Conservation (phyloP, 192 early-diverging fungal genomes). For the Backusella luteola region DNA sequence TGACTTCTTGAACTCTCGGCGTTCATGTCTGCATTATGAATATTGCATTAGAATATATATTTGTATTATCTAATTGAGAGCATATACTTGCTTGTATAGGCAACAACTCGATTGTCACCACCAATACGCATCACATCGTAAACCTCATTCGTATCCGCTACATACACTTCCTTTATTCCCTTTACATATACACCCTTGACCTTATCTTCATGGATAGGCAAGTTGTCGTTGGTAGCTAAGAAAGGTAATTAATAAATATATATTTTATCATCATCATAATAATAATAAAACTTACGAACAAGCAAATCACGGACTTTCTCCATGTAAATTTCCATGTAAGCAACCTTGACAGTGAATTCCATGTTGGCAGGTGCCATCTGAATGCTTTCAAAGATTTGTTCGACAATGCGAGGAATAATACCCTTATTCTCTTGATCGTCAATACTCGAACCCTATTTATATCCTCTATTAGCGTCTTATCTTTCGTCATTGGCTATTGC, state of each 20-base stretch:
- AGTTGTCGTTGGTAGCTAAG: slow-evolving; percentile 77
- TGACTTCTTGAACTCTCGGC: slow-evolving; percentile 96
- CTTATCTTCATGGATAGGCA: slow-evolving; percentile 98
- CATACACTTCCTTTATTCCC: slow-evolving; percentile 95
- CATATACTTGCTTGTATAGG: slow-evolving; percentile 73
- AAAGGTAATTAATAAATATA: not conserved
- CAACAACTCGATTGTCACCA: slow-evolving; percentile 83
- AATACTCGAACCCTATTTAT: slow-evolving; percentile 82
- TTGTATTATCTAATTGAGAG: not conserved
- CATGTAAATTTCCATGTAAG: slow-evolving; percentile 99
- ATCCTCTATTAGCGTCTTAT: not conserved
- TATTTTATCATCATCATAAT: not conserved
- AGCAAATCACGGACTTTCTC: slow-evolving; percentile 97
- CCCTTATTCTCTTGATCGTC: slow-evolving; percentile 87
- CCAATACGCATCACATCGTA: slow-evolving; percentile 97
- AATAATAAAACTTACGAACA: slow-evolving; percentile 61
- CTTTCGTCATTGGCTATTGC: not conserved
- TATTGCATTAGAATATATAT: not conserved
- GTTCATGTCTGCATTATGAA: slow-evolving; percentile 81
- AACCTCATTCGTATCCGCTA: slow-evolving; percentile 89
- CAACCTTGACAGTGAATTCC: slow-evolving; percentile 97
- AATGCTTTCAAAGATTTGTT: slow-evolving; percentile 93
- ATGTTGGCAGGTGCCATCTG: slow-evolving; percentile 84
- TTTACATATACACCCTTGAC: slow-evolving; percentile 96
- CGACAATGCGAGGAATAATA: slow-evolving; percentile 95